Evolutionary conservation across 2,329 filamentous ascomycete species (phyloP).

Genomic region (Hymenotorrendiella dingleyae): DNA sequence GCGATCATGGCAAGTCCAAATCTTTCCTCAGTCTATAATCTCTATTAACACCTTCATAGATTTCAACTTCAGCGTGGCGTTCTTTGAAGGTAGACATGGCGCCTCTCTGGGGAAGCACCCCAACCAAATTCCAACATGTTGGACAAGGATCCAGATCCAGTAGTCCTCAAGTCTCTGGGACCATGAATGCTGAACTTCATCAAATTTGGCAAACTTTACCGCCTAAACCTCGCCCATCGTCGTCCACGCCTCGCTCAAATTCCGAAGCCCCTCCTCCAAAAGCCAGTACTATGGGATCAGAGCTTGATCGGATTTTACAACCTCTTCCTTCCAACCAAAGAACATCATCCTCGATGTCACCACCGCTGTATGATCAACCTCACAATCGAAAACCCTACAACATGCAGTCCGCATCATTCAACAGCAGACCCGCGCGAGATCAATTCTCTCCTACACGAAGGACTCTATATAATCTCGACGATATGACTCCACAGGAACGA

Average conservation of each 20-base stretch:
- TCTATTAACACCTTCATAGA: constrained; percentile 15
- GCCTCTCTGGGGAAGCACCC: constrained; percentile 42
- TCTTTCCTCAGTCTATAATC: too few species aligned
- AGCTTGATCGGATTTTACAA: too few species aligned
- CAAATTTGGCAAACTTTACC: constrained; percentile 6
- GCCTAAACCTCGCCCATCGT: not conserved
- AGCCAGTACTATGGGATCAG: too few species aligned
- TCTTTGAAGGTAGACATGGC: constrained; percentile 32
- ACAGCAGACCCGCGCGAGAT: too few species aligned
- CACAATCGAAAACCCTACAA: too few species aligned
- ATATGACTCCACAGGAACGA: constrained; percentile 9
- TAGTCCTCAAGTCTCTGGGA: not conserved
- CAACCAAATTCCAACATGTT: constrained; percentile 19
- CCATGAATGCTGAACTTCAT: constrained; percentile 8
- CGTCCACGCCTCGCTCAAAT: not conserved
- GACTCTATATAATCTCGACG: too few species aligned
- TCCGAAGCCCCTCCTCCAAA: too few species aligned
- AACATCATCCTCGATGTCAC: too few species aligned
- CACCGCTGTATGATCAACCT: too few species aligned
- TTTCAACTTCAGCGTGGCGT: constrained; percentile 13
- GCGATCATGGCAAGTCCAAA: constrained; percentile 51
- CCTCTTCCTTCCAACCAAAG: too few species aligned
- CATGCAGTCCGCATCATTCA: too few species aligned
- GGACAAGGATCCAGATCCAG: constrained; percentile 17
- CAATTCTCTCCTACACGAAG: too few species aligned